These are phyloP conservation scores for Oxytropis ochrocephala DNA, from an alignment of 306 rosid species.

Conservation along the genomic window DNA sequence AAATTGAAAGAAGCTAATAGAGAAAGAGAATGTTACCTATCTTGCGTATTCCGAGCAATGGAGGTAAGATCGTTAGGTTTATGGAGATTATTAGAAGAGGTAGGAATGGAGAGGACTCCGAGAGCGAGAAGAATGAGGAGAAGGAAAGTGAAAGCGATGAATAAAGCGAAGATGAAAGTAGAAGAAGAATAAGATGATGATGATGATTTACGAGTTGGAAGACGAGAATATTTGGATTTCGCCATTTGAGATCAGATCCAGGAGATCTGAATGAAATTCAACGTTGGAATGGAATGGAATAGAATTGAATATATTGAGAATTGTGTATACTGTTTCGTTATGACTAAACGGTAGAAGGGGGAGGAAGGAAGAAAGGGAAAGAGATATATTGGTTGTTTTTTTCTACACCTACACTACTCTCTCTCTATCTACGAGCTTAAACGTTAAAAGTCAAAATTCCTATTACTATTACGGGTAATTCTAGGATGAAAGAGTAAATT, in stretches of 20 bases:
- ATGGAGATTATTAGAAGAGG: slow-evolving; percentile 36
- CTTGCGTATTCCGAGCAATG: slow-evolving; percentile 43
- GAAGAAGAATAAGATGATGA: slow-evolving; percentile 30
- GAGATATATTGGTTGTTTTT: not conserved
- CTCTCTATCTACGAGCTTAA: not conserved
- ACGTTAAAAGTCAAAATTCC: not conserved
- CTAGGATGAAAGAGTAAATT: no score
- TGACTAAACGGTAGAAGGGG: not conserved
- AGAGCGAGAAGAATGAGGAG: slow-evolving; percentile 80
- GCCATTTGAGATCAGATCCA: slow-evolving; percentile 42
- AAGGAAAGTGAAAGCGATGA: slow-evolving; percentile 69
- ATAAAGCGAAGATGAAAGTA: slow-evolving; percentile 54
- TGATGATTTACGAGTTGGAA: slow-evolving; percentile 49
- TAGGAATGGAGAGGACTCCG: slow-evolving; percentile 83
- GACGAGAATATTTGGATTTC: slow-evolving; percentile 54
- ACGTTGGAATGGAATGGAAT: no score
- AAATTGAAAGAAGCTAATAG: not conserved
- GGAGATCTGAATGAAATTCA: slow-evolving; percentile 23
- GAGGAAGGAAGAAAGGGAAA: not conserved
- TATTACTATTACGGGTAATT: no score
- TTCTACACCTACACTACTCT: not conserved
- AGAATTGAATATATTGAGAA: not conserved
- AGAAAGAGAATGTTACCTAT: slow-evolving; percentile 24
- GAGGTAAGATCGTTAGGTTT: slow-evolving; percentile 86
- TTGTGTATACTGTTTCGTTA: not conserved